Conservation (phyloP, 306 rosid species). For the Cicer yamashitae region DNA sequence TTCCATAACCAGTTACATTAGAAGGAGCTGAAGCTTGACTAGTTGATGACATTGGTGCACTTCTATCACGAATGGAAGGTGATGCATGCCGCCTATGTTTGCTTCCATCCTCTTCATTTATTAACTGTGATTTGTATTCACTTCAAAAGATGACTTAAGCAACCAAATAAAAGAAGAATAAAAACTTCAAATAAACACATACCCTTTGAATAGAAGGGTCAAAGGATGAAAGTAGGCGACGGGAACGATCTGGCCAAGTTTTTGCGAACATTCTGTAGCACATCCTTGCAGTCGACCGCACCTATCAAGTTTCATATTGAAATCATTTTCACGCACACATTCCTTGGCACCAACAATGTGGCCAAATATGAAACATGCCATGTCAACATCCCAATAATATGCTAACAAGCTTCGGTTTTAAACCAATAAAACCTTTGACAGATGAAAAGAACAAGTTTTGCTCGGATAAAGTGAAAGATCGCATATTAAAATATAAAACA, state of each 20-base stretch:
- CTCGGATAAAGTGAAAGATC: constrained; percentile 9
- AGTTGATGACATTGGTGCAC: constrained; percentile 56
- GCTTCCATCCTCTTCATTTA: constrained; percentile 99
- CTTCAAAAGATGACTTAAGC: constrained; percentile 40
- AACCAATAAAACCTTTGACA: constrained; percentile 28
- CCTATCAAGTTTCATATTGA: constrained; percentile 63
- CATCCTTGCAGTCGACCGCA: constrained; percentile 95
- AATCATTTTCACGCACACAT: constrained; percentile 28
- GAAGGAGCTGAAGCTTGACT: constrained; percentile 75
- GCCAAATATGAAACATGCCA: constrained; percentile 22
- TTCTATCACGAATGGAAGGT: constrained; percentile 93
- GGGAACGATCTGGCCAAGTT: constrained; percentile 97
- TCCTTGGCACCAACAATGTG: constrained; percentile 20
- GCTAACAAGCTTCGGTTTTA: constrained; percentile 17
- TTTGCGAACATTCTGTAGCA: constrained; percentile 95
- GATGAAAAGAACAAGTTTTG: constrained; percentile 23
- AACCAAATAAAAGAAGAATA: constrained; percentile 34
- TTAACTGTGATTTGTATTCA: constrained; percentile 62
- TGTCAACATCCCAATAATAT: constrained; percentile 31
- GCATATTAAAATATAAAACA: constrained; percentile 18
- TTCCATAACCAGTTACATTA: constrained; percentile 91
- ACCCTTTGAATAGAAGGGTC: constrained; percentile 99
- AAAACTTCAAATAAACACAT: constrained; percentile 46
- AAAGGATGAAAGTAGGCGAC: constrained; percentile 82
- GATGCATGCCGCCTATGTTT: constrained; percentile 90